Evolutionary conservation across 2,329 filamentous ascomycete species (phyloP).

Genomic region (Chaetomiaceae sp.): DNA sequence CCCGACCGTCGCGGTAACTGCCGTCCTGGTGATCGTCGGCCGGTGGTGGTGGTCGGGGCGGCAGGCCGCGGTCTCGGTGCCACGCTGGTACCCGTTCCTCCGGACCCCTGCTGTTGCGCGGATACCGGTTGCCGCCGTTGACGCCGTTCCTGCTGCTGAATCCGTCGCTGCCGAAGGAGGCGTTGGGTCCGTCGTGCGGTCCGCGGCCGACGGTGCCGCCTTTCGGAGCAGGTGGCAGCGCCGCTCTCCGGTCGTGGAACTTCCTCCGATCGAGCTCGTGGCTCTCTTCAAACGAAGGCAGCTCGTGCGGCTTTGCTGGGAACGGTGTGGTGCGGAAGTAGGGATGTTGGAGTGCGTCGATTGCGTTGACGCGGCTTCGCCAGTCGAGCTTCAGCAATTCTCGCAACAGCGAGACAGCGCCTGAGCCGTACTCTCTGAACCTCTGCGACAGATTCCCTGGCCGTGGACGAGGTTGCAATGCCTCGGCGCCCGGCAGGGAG

Average conservation of each 20-base stretch:
- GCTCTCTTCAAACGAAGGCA: conserved; percentile 90
- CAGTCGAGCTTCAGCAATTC: conserved; percentile 86
- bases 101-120: conserved; percentile 30
- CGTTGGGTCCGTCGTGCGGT: conserved; percentile 44
- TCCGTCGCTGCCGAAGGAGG: conserved; percentile 45
- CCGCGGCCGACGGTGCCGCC: conserved; percentile 82
- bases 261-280: conserved; percentile 94
- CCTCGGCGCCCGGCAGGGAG: conserved; percentile 72
- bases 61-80: conserved; percentile 46
- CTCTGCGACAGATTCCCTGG: conserved; percentile 61
- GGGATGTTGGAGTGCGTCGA: conserved; percentile 85
- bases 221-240: conserved; percentile 81
- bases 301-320: conserved; percentile 74
- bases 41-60: conserved; percentile 46
- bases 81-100: conserved; percentile 44
- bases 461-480: conserved; percentile 56
- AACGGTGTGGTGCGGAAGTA: conserved; percentile 79
- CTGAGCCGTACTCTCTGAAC: conserved; percentile 69
- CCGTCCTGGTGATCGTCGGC: conserved; percentile 40
- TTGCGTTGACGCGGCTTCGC: conserved; percentile 81
- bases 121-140: conserved; percentile 42
- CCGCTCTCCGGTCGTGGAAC: conserved; percentile 78
- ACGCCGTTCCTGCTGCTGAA: conserved; percentile 44
- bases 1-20: conserved; percentile 31
- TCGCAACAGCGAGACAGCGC: conserved; percentile 70